phyloP scores from a whole-genome alignment of 179 eudicot genomes.

The Actinidia chinensis region DNA sequence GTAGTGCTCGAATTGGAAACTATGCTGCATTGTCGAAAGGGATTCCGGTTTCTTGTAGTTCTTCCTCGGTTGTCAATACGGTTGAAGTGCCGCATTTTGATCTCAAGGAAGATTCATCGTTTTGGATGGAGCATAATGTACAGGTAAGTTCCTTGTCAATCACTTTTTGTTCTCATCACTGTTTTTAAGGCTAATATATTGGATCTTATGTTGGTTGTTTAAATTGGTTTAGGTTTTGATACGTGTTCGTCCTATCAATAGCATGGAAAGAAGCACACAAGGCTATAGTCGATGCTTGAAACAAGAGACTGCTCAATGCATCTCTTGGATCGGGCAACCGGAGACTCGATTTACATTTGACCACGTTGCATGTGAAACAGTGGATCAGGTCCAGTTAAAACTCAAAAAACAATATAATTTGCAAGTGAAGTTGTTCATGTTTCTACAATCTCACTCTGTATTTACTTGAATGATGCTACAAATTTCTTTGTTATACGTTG shows the following conservation, averaged over 20 bases:
- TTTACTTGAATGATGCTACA: too few relatives aligned
- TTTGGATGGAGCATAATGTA: conserved; percentile 98
- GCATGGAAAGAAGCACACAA: conserved; percentile 51
- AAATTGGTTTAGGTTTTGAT: conserved; percentile 61
- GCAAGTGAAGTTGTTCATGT: background rate
- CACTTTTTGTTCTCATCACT: background rate
- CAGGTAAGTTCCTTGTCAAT: conserved; percentile 47
- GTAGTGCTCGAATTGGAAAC: conserved; percentile 46
- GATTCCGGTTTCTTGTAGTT: conserved; percentile 40
- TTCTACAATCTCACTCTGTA: too few relatives aligned
- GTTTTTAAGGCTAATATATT: background rate
- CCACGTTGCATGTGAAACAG: conserved; percentile 93
- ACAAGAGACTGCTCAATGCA: conserved; percentile 86
- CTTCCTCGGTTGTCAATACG: conserved; percentile 46
- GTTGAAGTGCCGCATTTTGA: conserved; percentile 87
- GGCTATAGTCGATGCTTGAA: conserved; percentile 80
- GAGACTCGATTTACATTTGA: conserved; percentile 94
- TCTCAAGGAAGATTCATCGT: conserved; percentile 89
- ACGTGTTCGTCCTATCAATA: conserved; percentile 81
- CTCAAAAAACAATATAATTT: background rate
- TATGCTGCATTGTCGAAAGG: conserved; percentile 60
- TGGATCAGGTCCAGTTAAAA: conserved; percentile 65
- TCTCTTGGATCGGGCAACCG: conserved; percentile 88
- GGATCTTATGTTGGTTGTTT: conserved; percentile 8
- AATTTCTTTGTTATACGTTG: background rate